Evolutionary conservation across 768 basidiomycete species (phyloP).

Genomic region (Zangia roseola): DNA sequence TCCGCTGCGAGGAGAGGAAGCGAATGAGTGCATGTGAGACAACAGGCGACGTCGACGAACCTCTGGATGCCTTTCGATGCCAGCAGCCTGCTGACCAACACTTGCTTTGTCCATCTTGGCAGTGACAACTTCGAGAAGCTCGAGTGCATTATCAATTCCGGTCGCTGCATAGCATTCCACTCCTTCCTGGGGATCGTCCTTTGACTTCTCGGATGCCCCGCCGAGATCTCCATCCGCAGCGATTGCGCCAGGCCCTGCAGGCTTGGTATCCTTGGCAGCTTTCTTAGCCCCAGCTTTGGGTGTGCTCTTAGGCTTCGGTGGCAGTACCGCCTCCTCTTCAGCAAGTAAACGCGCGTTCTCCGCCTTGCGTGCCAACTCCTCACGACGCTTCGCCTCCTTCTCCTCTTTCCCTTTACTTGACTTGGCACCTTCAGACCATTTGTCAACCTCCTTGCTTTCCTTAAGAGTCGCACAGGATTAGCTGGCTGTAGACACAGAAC

Average conservation of each 20-base stretch:
- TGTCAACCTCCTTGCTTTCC: slow-evolving; percentile 70
- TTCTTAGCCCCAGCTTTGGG: slow-evolving; percentile 67
- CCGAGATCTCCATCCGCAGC: slow-evolving; percentile 64
- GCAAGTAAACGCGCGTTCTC: slow-evolving; percentile 83
- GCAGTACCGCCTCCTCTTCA: slow-evolving; percentile 73
- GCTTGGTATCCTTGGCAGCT: slow-evolving; percentile 46
- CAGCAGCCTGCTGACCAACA: slow-evolving; percentile 82
- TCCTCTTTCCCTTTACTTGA: slow-evolving; percentile 66
- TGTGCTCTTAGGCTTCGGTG: slow-evolving; percentile 59
- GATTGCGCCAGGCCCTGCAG: slow-evolving; percentile 83
- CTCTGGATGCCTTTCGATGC: slow-evolving; percentile 90
- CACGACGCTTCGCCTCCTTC: slow-evolving; percentile 76
- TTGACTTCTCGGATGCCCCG: slow-evolving; percentile 22
- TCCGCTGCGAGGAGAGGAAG: slow-evolving; percentile 50
- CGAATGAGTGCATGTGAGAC: slow-evolving; percentile 11
- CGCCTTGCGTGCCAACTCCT: slow-evolving; percentile 81
- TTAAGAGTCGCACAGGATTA: slow-evolving; percentile 27
- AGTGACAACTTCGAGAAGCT: slow-evolving; percentile 84
- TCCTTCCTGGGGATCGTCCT: slow-evolving; percentile 36
- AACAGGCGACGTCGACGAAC: slow-evolving; percentile 41
- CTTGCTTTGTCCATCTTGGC: slow-evolving; percentile 94
- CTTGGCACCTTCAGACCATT: slow-evolving; percentile 71
- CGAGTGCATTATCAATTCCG: slow-evolving; percentile 88
- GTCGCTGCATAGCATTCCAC: slow-evolving; percentile 77
- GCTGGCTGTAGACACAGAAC: background rate